A percentile compares a stretch with the other conserved stretches of the same genome.
These are phyloP conservation scores for Linum tenue DNA, from an alignment of 345 rosid species.

Conservation along the genomic window DNA sequence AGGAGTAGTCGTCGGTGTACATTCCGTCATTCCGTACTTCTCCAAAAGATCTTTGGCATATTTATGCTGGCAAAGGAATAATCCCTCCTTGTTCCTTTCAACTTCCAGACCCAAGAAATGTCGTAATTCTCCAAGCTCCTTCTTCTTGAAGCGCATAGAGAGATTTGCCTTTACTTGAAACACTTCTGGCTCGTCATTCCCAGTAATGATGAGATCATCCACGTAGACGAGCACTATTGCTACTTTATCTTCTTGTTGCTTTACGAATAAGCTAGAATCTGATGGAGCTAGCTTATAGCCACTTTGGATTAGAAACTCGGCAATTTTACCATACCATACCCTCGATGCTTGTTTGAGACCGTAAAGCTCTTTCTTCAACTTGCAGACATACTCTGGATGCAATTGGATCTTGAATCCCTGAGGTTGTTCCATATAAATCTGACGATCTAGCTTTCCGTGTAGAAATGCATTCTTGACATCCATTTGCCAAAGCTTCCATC, in stretches of 20 bases:
- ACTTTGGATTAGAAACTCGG: neutral
- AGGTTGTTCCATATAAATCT: neutral
- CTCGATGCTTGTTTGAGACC: too few relatives aligned
- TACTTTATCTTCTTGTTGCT: neutral
- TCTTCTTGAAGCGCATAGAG: neutral
- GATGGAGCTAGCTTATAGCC: neutral
- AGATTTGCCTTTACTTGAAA: neutral
- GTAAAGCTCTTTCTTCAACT: too few relatives aligned
- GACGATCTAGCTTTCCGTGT: neutral
- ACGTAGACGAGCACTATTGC: neutral
- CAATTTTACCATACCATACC: neutral
- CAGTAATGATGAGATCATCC: neutral
- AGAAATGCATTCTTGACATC: neutral
- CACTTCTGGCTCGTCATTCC: neutral
- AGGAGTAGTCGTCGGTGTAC: too few relatives aligned
- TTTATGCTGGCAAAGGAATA: too few relatives aligned
- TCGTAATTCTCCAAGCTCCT: neutral
- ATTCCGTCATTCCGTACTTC: too few relatives aligned
- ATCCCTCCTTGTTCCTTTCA: too few relatives aligned
- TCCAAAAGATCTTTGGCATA: too few relatives aligned
- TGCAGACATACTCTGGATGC: neutral
- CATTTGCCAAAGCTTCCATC: neutral
- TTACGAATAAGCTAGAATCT: neutral
- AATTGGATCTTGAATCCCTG: neutral
- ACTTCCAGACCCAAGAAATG: neutral